These are phyloP conservation scores for Rhododendron ferrugineum DNA, from an alignment of 148 eudicot species.

Conservation along the genomic window DNA sequence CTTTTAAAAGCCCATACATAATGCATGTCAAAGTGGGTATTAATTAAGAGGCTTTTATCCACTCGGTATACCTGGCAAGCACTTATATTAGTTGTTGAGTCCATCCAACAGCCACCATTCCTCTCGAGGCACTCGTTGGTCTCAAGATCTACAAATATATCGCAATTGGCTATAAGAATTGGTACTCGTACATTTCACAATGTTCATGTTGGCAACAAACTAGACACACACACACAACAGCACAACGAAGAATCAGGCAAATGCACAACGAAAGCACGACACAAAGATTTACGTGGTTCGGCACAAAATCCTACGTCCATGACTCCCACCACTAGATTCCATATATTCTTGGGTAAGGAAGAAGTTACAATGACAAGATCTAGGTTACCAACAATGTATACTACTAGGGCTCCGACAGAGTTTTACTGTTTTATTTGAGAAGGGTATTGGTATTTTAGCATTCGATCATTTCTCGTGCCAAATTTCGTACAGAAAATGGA, in stretches of 20 bases:
- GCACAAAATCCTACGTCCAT: not conserved
- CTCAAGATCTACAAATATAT: conserved; percentile 54
- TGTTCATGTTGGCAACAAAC: not conserved
- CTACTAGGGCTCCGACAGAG: not conserved
- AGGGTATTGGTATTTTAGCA: too few species aligned
- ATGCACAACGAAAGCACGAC: not conserved
- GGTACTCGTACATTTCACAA: not conserved
- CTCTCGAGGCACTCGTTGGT: conserved; percentile 77
- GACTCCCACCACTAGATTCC: not conserved
- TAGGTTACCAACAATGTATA: not conserved
- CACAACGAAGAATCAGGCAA: not conserved
- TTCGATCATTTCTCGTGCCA: too few species aligned
- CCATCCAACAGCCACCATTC: conserved; percentile 97
- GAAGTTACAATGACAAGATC: not conserved
- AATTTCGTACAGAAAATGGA: too few species aligned
- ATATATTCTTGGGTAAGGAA: not conserved
- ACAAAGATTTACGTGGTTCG: not conserved
- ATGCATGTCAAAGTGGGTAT: not conserved
- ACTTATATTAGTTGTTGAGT: conserved; percentile 40
- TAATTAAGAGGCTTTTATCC: not conserved
- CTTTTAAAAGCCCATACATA: not conserved
- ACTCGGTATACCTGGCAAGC: conserved; percentile 70
- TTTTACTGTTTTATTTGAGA: not conserved
- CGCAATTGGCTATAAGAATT: not conserved
- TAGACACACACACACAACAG: not conserved